Evolutionary conservation across 2,329 filamentous ascomycete genomes (phyloP).

Genomic region (Ceratocystis albifundus): DNA sequence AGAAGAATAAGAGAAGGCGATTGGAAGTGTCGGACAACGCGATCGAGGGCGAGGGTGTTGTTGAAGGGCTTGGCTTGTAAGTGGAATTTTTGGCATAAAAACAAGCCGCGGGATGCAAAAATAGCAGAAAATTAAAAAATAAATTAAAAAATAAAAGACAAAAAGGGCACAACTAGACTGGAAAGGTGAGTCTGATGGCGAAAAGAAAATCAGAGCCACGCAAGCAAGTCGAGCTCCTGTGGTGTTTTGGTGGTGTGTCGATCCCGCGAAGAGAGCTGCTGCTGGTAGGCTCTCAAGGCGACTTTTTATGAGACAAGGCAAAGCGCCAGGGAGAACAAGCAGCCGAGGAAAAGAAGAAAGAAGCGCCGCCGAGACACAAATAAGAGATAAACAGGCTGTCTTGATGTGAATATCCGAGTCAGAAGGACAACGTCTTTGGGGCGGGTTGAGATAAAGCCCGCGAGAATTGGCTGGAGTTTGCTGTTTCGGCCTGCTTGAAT

Average conservation of each 20-base stretch:
- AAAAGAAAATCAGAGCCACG: too few relatives aligned
- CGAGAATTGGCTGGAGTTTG: background rate
- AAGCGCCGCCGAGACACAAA: background rate
- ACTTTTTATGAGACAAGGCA: background rate
- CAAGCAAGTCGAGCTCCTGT: background rate
- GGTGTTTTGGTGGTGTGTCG: background rate
- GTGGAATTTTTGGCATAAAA: too few relatives aligned
- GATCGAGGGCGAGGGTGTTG: too few relatives aligned
- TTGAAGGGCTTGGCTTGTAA: too few relatives aligned
- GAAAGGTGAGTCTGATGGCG: too few relatives aligned
- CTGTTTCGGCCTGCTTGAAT: background rate
- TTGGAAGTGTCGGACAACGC: too few relatives aligned
- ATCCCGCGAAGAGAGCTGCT: background rate
- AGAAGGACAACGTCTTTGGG: background rate
- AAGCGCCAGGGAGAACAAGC: background rate
- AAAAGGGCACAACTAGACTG: background rate
- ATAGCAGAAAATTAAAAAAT: background rate
- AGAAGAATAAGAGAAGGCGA: background rate
- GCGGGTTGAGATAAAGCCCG: background rate
- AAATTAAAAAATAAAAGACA: slow-evolving; percentile 8
- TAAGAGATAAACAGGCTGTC: background rate
- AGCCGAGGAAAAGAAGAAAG: background rate
- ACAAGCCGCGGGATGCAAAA: too few relatives aligned
- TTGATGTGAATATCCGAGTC: slow-evolving; percentile 8
- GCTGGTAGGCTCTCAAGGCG: background rate